A percentile compares a stretch with the other conserved stretches of the same genome.
Conservation (phyloP, 371 early-diverging fungal species). For the Rhizopus delemar region DNA sequence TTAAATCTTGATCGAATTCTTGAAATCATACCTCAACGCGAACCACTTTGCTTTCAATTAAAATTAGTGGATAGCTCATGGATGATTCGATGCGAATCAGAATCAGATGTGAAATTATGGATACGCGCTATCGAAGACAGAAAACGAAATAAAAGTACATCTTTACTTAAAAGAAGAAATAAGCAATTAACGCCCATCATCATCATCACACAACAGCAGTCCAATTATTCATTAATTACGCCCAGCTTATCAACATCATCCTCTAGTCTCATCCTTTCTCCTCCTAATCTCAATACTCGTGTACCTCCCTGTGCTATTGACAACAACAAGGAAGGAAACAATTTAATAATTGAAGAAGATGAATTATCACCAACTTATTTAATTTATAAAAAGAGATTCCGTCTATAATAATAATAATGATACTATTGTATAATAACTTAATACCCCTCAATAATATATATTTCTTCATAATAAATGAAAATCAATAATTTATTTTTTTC, state of each 20-base stretch:
- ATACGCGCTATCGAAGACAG: constrained; percentile 21
- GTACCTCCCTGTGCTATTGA: background rate
- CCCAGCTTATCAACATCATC: background rate
- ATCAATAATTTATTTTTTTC: constrained; percentile 9
- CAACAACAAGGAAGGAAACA: background rate
- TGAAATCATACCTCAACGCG: constrained; percentile 10
- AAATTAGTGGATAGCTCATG: constrained; percentile 17
- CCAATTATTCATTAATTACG: background rate
- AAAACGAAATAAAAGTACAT: constrained; percentile 7
- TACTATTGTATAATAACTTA: background rate
- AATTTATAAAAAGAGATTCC: constrained; percentile 25
- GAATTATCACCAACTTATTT: constrained; percentile 27
- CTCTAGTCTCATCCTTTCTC: constrained; percentile 11
- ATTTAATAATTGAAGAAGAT: constrained; percentile 4
- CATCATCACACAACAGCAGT: constrained; percentile 1
- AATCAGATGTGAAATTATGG: constrained; percentile 27
- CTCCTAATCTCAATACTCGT: constrained; percentile 14
- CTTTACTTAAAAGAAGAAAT: constrained; percentile 24
- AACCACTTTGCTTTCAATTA: constrained; percentile 6
- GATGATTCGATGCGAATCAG: constrained; percentile 29
- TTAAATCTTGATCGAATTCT: constrained; percentile 17
- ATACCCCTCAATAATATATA: background rate
- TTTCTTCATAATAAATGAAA: constrained; percentile 6
- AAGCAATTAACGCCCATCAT: constrained; percentile 24
- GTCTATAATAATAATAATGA: constrained; percentile 8